These are phyloP conservation scores for Acanthamoeba culbertsoni DNA, from an alignment of 208 protist genomes.

Conservation along the genomic window DNA sequence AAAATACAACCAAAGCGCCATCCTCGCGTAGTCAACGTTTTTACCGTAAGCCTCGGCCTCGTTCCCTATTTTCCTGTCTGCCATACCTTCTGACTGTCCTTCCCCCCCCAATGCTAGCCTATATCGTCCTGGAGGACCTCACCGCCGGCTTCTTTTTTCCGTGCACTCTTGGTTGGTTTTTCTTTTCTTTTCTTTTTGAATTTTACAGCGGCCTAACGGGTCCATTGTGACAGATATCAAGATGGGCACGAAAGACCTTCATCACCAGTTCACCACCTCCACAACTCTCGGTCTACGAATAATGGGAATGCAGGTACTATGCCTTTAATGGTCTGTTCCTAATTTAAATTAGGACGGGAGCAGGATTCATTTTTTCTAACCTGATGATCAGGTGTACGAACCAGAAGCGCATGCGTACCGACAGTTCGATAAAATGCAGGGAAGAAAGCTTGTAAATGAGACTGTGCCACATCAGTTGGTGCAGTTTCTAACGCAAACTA, in stretches of 20 bases:
- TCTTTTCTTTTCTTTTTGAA: not conserved
- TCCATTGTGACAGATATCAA: not conserved
- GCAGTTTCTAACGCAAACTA: conserved; percentile 25
- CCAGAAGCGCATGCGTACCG: not conserved
- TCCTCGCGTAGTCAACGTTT: not conserved
- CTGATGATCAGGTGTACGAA: conserved; percentile 56
- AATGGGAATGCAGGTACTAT: conserved; percentile 54
- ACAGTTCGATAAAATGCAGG: conserved; percentile 52
- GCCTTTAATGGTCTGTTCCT: not conserved
- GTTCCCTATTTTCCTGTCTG: not conserved
- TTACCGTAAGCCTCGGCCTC: not conserved
- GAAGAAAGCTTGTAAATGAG: not conserved
- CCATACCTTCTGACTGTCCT: not conserved
- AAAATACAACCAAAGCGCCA: not conserved
- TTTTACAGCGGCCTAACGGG: not conserved
- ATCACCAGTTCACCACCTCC: conserved; percentile 42
- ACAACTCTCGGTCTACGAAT: conserved; percentile 42
- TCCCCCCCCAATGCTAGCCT: not conserved
- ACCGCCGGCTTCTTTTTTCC: conserved; percentile 26
- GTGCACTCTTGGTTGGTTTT: conserved; percentile 48
- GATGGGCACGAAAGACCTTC: conserved; percentile 46
- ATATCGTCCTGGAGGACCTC: conserved; percentile 52
- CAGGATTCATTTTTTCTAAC: too few species aligned
- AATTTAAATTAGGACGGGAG: too few species aligned
- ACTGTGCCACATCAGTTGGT: not conserved